Conservation (phyloP, 805 yeast species). For the Candida piceae region DNA sequence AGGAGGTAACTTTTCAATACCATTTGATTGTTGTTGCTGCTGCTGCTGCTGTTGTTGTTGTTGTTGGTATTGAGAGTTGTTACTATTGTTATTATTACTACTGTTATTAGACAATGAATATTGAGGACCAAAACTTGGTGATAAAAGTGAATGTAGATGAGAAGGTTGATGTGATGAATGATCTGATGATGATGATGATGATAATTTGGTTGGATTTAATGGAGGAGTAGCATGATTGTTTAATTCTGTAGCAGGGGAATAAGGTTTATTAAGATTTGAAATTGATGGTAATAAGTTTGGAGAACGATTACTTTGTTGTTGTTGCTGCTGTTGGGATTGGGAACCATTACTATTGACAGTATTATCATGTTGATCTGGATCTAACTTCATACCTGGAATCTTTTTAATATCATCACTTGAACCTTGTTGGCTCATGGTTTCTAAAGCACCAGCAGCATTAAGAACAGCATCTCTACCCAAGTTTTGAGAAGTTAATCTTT, state of each 20-base stretch:
- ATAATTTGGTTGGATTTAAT: slow-evolving; percentile 21
- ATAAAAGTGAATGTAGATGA: slow-evolving; percentile 18
- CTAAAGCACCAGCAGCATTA: slow-evolving; percentile 38
- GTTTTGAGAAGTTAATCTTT: slow-evolving; percentile 26
- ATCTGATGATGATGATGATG: slow-evolving; percentile 2
- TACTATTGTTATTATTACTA: background rate
- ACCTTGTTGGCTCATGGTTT: slow-evolving; percentile 32
- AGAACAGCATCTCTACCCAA: slow-evolving; percentile 29
- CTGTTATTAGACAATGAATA: slow-evolving; percentile 17
- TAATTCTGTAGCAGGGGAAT: slow-evolving; percentile 29
- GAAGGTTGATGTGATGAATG: slow-evolving; percentile 14
- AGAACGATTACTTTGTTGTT: slow-evolving; percentile 10
- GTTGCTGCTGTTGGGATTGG: no score
- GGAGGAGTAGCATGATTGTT: slow-evolving; percentile 21
- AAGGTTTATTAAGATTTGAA: slow-evolving; percentile 22
- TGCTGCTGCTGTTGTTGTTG: slow-evolving; percentile 3
- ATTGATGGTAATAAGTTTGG: slow-evolving; percentile 22
- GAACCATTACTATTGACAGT: no score
- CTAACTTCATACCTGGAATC: slow-evolving; percentile 31
- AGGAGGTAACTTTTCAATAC: slow-evolving; percentile 20
- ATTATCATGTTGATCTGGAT: slow-evolving; percentile 13
- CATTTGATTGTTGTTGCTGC: slow-evolving; percentile 5
- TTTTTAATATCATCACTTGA: slow-evolving; percentile 20
- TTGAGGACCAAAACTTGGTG: slow-evolving; percentile 30
- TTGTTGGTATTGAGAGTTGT: background rate